Conservation (phyloP, 2,329 filamentous ascomycete genomes). For the Elsinoe ampelina region DNA sequence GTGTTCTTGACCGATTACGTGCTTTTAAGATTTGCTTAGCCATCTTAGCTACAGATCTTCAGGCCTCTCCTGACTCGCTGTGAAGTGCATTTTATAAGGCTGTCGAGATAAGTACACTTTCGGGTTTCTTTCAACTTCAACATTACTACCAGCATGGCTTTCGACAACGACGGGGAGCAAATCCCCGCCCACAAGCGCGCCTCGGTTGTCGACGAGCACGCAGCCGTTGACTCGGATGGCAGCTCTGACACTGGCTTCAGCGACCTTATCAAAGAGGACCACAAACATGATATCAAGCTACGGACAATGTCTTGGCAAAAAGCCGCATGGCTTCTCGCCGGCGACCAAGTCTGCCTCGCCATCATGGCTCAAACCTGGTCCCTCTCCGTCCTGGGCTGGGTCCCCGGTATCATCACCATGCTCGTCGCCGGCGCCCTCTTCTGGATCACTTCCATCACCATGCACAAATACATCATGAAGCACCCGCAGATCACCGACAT, state of each 20-base stretch:
- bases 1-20: not conserved
- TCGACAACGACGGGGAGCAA: slow-evolving; percentile 10
- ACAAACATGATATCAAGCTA: slow-evolving; percentile 43
- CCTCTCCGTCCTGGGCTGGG: slow-evolving; percentile 40
- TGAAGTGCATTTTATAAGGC: not conserved
- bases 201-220: slow-evolving; percentile 7
- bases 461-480: slow-evolving; percentile 46
- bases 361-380: slow-evolving; percentile 46
- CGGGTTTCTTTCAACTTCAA: no score
- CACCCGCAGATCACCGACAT: slow-evolving; percentile 42
- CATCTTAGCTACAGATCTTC: slow-evolving; percentile 1
- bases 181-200: slow-evolving; percentile 10
- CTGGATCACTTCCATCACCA: slow-evolving; percentile 43
- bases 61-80: not conserved
- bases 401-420: slow-evolving; percentile 41
- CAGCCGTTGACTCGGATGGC: slow-evolving; percentile 15
- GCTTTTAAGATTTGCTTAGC: slow-evolving; percentile 6
- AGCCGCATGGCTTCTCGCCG: slow-evolving; percentile 39
- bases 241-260: slow-evolving; percentile 20
- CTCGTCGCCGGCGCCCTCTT: slow-evolving; percentile 37
- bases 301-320: slow-evolving; percentile 48
- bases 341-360: slow-evolving; percentile 43
- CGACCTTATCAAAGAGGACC: slow-evolving; percentile 28
- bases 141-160: slow-evolving; percentile 11
- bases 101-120: no score